Evolutionary conservation across 2,329 filamentous ascomycete species (phyloP), one percentile per base, ranked within the genome.

Genomic region (Colletotrichum sp.): DNA sequence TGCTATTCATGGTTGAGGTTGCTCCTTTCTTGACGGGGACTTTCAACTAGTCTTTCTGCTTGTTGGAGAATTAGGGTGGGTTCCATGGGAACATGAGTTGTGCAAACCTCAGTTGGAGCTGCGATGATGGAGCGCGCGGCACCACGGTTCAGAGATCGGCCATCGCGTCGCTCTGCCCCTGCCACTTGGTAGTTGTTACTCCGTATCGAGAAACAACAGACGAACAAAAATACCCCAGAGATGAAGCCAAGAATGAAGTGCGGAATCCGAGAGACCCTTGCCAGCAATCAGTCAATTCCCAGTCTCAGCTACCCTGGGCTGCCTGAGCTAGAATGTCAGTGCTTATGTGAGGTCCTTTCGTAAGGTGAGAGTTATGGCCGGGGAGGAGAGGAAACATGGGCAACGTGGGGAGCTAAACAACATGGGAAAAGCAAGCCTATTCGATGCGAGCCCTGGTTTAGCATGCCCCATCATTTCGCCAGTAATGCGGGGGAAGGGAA

Each of bases 401-500:
- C 29, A 63, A 34, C 18, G 13, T 24, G 16, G 15, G 61, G 36
- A 64, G 36, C 27, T 36, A 66, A 55, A 66, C 43, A 47, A 33
- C 29, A 55, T 66, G 63, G 29, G 24, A 66, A 38, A 57, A 67
- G 54, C 27, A 58, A 61, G 54, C 68, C 33, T 59, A 55, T 27
- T 67, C 54, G 63, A 71, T 59, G 62, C 61, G 47, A 55, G 51
- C 69, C 57, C 55, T 62, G 57, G 31, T 43, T 51, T 18, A 38
- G 29, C 36, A 36, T 33, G 62, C 33, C 18, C 67, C 15, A 18
- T 66, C 54, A 73, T 71, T 43, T 73, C 62, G 62, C 33, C 62
- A 62, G 67, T 62, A 71, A 71, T 71, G 71, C 71, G 71, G 71
- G 71, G 68, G 24, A 71, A 71, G 34, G 5, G 36, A 73, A 57